A percentile compares a stretch with the other conserved stretches of the same genome.
Evolutionary conservation across 495 filamentous ascomycete genomes (phyloP).

Genomic region (Aspergillus homomorphus): DNA sequence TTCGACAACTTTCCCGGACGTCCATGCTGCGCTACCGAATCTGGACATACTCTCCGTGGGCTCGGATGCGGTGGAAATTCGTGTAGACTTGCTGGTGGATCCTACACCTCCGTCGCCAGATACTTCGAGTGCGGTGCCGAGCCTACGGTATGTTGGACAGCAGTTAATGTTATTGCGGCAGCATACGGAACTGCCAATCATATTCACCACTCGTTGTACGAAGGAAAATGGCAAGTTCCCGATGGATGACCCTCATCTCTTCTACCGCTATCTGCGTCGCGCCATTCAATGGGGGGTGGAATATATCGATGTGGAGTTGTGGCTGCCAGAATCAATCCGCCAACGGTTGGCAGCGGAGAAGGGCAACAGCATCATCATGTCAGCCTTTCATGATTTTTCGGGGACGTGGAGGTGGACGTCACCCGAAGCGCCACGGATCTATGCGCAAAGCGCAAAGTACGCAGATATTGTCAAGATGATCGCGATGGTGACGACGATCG

Average conservation of each 20-base stretch:
- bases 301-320: slow-evolving; percentile 83
- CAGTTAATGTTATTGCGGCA: slow-evolving; percentile 80
- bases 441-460: slow-evolving; percentile 65
- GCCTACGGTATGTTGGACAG: slow-evolving; percentile 77
- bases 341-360: slow-evolving; percentile 61
- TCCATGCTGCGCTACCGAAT: slow-evolving; percentile 77
- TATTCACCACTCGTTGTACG: slow-evolving; percentile 78
- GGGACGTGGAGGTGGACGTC: slow-evolving; percentile 80
- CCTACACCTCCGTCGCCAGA: slow-evolving; percentile 51
- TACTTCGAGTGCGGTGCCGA: slow-evolving; percentile 58
- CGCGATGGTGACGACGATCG: slow-evolving; percentile 68
- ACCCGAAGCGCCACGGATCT: slow-evolving; percentile 62
- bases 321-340: slow-evolving; percentile 75
- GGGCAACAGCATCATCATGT: slow-evolving; percentile 77
- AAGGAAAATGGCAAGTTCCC: slow-evolving; percentile 79
- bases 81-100: slow-evolving; percentile 77
- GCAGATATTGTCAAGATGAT: slow-evolving; percentile 90
- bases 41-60: slow-evolving; percentile 82
- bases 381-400: slow-evolving; percentile 82
- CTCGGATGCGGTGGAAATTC: slow-evolving; percentile 77
- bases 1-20: slow-evolving; percentile 82
- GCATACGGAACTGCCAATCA: slow-evolving; percentile 80
- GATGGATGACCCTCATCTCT: slow-evolving; percentile 71
- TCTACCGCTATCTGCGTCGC: slow-evolving; percentile 71
- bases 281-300: slow-evolving; percentile 85